Evolutionary conservation across 1,139 yeast genomes (phyloP), one percentile per base, ranked within the genome.

Genomic region (Geotrichum citri-aurantii): DNA sequence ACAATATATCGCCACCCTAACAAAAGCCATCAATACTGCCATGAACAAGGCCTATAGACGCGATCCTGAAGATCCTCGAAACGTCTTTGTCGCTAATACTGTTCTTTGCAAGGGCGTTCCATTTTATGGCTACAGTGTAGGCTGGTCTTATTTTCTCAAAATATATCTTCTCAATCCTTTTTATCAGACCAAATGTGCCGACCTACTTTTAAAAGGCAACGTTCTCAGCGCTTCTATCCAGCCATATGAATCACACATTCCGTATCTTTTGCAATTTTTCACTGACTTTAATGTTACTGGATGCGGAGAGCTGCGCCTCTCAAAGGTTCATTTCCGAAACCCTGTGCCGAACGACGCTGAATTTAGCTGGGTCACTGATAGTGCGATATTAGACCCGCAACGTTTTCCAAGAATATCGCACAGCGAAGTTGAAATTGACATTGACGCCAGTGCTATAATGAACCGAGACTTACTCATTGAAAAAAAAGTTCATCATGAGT

Each of bases 251-350:
- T 79, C 92, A 0, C 98, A 93, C 68, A 78, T 93, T 12, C 95
- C 97, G 0, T 85, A 77, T 66, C 69, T 81, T 1, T 71, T 90
- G 21, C 97, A 93, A 68, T 90, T 93, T 68, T 72, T 89, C 48
- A 78, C 89, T 0, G 99, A 95, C 68, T 90, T 80, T 71, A 92
- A 92, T 67, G 73, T 92, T 46, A 89, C 80, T 70, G 95, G 97
- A 0, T 89, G 97, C 71, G 85, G 86, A 5, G 87, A 95, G 91
- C 63, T 93, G 44, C 23, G 37, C 5, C 31, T 53, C 2, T 33
- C 49, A 17, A 11, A 31, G 1, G 51, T 62, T 0, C 58, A 50
- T 27, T 63, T 64, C 44, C 57, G 71, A 23, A 50, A 47, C 1
- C 61, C 65, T 12, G 33, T 64, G 6, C 63, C 65, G 1, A 23